phyloP scores from a whole-genome alignment of 768 basidiomycete species.

The Lyophyllum atratum region DNA sequence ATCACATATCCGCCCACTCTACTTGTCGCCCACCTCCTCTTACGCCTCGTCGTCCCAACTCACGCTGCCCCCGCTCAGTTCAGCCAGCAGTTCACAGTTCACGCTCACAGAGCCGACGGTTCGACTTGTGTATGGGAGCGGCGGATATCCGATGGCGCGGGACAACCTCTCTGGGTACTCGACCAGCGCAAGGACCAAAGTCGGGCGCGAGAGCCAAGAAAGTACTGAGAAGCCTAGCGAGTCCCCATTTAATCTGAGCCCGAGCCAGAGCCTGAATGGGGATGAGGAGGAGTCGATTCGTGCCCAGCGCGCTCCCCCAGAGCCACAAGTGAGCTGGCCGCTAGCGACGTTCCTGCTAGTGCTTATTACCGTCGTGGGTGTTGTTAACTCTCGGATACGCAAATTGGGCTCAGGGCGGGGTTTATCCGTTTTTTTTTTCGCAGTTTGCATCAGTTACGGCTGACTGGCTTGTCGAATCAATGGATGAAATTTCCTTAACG shows the following conservation, averaged over 20 bases:
- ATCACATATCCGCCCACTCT: background rate
- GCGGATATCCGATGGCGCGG: slow-evolving; percentile 12
- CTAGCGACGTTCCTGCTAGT: slow-evolving; percentile 58
- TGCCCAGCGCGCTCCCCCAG: slow-evolving; percentile 25
- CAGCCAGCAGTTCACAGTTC: background rate
- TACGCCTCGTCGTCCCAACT: slow-evolving; percentile 1
- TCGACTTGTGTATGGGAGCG: slow-evolving; percentile 11
- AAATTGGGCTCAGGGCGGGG: no score
- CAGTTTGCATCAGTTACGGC: slow-evolving; percentile 60
- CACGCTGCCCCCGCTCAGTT: background rate
- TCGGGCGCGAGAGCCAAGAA: slow-evolving; percentile 7
- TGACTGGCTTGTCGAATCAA: slow-evolving; percentile 76
- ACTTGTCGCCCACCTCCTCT: background rate
- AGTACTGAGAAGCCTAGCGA: slow-evolving; percentile 1
- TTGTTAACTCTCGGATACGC: no score
- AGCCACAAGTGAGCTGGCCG: slow-evolving; percentile 59
- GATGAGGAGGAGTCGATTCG: background rate
- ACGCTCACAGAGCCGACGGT: slow-evolving; percentile 15
- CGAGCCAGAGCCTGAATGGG: background rate
- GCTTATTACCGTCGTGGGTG: slow-evolving; percentile 62
- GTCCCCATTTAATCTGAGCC: background rate
- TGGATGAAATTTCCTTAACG: slow-evolving; percentile 71
- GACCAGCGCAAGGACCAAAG: background rate
- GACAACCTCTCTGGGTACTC: slow-evolving; percentile 1
- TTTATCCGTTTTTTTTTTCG: background rate